A percentile compares a stretch with the other conserved stretches of the same genome.
These are phyloP conservation scores for Murraya koenigii DNA, from an alignment of 345 rosid species.

Conservation along the genomic window DNA sequence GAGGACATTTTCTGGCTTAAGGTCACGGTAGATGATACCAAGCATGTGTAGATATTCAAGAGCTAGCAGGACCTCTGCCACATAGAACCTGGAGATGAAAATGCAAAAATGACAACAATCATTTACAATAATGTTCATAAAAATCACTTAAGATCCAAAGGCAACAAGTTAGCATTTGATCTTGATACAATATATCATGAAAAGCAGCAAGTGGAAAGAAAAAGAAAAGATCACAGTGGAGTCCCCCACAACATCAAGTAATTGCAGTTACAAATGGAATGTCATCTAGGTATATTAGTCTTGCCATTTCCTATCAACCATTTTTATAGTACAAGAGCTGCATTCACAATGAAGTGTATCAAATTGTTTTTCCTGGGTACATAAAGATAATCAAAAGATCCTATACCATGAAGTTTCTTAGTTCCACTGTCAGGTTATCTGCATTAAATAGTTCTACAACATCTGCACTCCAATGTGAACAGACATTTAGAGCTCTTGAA, in stretches of 20 bases:
- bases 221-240: not conserved
- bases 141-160: not conserved
- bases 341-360: not conserved
- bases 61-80: constrained; percentile 69
- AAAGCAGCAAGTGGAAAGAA: not conserved
- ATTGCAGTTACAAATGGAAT: not conserved
- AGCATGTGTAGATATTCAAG: constrained; percentile 79
- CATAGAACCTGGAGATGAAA: constrained; percentile 55
- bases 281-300: not conserved
- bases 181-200: not conserved
- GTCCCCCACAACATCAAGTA: not conserved
- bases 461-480: not conserved
- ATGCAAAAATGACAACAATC: not conserved
- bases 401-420: not conserved
- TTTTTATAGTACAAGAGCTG: not conserved
- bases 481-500: not conserved
- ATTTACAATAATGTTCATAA: not conserved
- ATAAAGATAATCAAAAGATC: not conserved
- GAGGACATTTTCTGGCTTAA: constrained; percentile 77
- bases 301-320: not conserved
- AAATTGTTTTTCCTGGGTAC: not conserved
- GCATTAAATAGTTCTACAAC: not conserved
- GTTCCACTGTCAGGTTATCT: not conserved
- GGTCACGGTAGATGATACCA: constrained; percentile 74
- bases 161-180: constrained; percentile 1